These are phyloP conservation scores for Stereocaulon alpinum DNA, from an alignment of 495 filamentous ascomycete species.

Conservation along the genomic window DNA sequence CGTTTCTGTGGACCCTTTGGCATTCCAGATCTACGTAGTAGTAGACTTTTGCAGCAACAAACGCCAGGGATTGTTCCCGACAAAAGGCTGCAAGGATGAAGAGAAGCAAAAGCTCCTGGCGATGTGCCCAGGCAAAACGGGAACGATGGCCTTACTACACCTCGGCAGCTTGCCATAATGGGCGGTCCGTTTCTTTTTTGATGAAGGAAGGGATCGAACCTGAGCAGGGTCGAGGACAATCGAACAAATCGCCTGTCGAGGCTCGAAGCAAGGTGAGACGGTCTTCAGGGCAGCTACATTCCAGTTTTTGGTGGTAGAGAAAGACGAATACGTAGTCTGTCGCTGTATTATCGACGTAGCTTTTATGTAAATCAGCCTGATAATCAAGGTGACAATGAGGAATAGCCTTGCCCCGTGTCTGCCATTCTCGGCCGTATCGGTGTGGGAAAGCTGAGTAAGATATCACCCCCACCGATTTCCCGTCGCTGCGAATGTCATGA, in stretches of 20 bases:
- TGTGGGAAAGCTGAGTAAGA: background rate
- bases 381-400: background rate
- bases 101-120: background rate
- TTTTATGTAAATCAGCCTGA: constrained; percentile 3
- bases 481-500: background rate
- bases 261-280: background rate
- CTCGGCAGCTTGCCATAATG: too few relatives aligned
- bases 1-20: too few relatives aligned
- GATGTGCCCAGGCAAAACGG: background rate
- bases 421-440: constrained; percentile 2
- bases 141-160: background rate
- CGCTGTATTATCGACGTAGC: background rate
- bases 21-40: too few relatives aligned
- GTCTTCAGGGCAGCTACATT: background rate
- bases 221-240: too few relatives aligned
- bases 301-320: background rate
- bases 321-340: background rate
- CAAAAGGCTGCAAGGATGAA: background rate
- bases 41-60: background rate
- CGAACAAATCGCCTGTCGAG: too few relatives aligned
- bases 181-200: background rate
- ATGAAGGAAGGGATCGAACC: background rate
- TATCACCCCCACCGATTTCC: background rate
- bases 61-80: background rate
- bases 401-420: constrained; percentile 1